Percentiles rank a stretch among this genome's conserved stretches.
phyloP scores from a whole-genome alignment of 768 basidiomycete genomes.

The Boletus tomentosulus region DNA sequence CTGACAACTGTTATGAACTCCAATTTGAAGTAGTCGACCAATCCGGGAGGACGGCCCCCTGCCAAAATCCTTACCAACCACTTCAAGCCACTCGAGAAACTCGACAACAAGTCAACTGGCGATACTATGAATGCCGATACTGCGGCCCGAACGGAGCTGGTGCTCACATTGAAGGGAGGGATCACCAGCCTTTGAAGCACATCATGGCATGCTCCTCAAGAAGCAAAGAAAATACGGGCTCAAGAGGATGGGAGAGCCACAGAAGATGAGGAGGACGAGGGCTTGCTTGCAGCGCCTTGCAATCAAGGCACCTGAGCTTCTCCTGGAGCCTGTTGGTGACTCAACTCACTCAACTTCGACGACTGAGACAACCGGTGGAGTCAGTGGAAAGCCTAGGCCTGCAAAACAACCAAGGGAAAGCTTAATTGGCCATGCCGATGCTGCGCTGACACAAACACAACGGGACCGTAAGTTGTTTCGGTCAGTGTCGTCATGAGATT shows the following conservation, averaged over 20 bases:
- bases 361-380: background rate
- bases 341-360: too few species aligned
- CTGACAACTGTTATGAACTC: too few species aligned
- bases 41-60: constrained; percentile 11
- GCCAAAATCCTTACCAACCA: background rate
- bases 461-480: background rate
- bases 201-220: background rate
- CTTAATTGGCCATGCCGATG: background rate
- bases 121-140: background rate
- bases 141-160: background rate
- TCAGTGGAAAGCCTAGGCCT: background rate
- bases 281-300: too few species aligned
- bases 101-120: background rate
- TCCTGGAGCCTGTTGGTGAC: background rate
- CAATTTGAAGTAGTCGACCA: too few species aligned
- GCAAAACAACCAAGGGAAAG: background rate
- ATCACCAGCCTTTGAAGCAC: background rate
- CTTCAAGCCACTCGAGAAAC: background rate
- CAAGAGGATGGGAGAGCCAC: too few species aligned
- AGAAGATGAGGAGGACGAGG: too few species aligned
- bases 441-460: background rate
- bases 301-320: background rate
- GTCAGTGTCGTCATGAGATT: background rate
- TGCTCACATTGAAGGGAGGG: background rate
- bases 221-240: too few species aligned